Conservation (phyloP, 805 yeast species). For the Kodamaea laetipori region DNA sequence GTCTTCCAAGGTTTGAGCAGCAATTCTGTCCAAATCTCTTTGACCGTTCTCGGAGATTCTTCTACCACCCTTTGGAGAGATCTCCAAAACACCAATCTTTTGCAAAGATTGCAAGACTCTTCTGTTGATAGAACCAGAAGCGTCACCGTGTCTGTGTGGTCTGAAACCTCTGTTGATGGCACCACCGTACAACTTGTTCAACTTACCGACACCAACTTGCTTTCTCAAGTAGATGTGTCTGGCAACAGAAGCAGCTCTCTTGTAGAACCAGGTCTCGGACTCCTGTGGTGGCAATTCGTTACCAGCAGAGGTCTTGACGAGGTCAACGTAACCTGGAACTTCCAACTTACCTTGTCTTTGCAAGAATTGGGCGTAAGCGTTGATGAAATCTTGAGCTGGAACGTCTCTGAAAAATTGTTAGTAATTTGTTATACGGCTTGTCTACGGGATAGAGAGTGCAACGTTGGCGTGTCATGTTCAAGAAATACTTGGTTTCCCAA, state of each 20-base stretch:
- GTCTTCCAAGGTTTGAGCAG: constrained; percentile 96
- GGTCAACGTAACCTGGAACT: constrained; percentile 99
- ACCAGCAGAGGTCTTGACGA: constrained; percentile 98
- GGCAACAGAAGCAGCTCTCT: constrained; percentile 99
- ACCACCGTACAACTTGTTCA: constrained; percentile 99
- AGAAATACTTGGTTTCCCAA: not conserved
- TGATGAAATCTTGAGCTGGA: constrained; percentile 99
- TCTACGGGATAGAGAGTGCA: constrained; percentile 12
- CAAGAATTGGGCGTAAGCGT: constrained; percentile 99
- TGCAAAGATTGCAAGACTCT: constrained; percentile 96
- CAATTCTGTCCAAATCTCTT: constrained; percentile 99
- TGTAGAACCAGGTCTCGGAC: constrained; percentile 99
- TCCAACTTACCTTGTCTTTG: constrained; percentile 99
- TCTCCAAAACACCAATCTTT: constrained; percentile 96
- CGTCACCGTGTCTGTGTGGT: constrained; percentile 98
- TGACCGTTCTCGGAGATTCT: constrained; percentile 99
- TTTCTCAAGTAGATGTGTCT: constrained; percentile 99
- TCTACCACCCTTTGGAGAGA: constrained; percentile 98
- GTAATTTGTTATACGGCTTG: constrained; percentile 20
- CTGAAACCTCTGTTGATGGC: constrained; percentile 98
- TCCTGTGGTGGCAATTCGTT: constrained; percentile 99
- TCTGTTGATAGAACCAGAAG: constrained; percentile 99
- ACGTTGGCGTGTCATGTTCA: constrained; percentile 1
- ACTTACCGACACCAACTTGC: constrained; percentile 98
- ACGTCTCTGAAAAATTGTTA: constrained; percentile 80